Percentiles rank a stretch among this genome's conserved stretches.
phyloP scores from a whole-genome alignment of 805 yeast genomes.

The Yarrowia bubula region DNA sequence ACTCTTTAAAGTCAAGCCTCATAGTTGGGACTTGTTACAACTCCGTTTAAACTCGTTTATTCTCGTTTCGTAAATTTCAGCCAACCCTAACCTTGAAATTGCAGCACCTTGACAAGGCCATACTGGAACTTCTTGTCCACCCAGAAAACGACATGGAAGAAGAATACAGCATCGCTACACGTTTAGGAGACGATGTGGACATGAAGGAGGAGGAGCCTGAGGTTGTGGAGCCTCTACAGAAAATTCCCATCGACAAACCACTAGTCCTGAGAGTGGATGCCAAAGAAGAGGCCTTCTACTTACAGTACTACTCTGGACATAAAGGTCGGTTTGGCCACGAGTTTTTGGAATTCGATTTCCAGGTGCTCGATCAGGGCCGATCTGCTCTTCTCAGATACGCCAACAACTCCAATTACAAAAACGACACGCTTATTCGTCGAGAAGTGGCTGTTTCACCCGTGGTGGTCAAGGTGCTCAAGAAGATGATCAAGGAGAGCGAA shows the following conservation, averaged over 20 bases:
- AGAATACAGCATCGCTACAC: conserved; percentile 7
- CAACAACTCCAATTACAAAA: conserved; percentile 48
- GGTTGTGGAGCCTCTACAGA: not conserved
- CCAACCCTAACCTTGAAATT: not conserved
- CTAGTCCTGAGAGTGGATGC: conserved; percentile 23
- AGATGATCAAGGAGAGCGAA: conserved; percentile 43
- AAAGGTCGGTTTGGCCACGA: conserved; percentile 49
- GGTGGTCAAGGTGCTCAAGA: conserved; percentile 41
- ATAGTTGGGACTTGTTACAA: too few species aligned
- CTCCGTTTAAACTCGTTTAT: too few species aligned
- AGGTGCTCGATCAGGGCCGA: conserved; percentile 36
- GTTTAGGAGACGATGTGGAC: conserved; percentile 9
- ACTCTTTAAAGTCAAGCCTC: too few species aligned
- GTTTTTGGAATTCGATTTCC: conserved; percentile 45
- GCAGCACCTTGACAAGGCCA: not conserved
- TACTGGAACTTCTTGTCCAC: too few species aligned
- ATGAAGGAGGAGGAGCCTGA: conserved; percentile 2
- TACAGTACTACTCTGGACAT: conserved; percentile 48
- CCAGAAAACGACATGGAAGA: too few species aligned
- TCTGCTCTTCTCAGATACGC: conserved; percentile 43
- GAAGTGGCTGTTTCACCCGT: conserved; percentile 41
- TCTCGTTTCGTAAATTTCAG: too few species aligned
- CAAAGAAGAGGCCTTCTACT: conserved; percentile 39
- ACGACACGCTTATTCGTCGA: conserved; percentile 45
- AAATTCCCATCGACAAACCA: not conserved